Evolutionary conservation across 1,284 basidiomycete genomes (phyloP).

Genomic region (Mrakiaceae sp.): DNA sequence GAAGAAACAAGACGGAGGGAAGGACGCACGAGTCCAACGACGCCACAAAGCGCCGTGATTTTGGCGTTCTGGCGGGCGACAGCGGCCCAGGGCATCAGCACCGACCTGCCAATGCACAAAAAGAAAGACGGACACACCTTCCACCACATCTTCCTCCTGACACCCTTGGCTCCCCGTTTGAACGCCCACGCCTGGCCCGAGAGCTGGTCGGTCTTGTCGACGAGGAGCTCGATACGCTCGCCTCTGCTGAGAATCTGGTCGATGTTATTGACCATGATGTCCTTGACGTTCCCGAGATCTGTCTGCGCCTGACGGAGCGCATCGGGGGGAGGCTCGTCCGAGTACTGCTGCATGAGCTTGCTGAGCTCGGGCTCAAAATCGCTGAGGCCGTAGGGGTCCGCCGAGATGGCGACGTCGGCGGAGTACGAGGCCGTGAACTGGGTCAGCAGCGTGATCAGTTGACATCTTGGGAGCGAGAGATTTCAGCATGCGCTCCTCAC

Average conservation of each 20-base stretch:
- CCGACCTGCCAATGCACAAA: constrained; percentile 16
- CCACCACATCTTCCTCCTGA: constrained; percentile 96
- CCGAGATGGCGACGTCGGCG: constrained; percentile 34
- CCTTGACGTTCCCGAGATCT: constrained; percentile 86
- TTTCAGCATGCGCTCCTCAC: constrained; percentile 25
- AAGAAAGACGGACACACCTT: constrained; percentile 38
- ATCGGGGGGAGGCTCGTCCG: constrained; percentile 79
- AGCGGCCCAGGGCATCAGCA: constrained; percentile 7
- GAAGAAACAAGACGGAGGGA: constrained; percentile 42
- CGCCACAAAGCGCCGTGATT: constrained; percentile 55
- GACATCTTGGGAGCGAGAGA: background rate
- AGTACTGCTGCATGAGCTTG: constrained; percentile 72
- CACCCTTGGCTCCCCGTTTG: constrained; percentile 71
- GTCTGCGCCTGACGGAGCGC: constrained; percentile 79
- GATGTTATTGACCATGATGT: constrained; percentile 92
- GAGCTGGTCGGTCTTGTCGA: constrained; percentile 95
- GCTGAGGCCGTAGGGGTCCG: constrained; percentile 36
- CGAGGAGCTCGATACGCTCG: constrained; percentile 87
- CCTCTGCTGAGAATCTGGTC: constrained; percentile 88
- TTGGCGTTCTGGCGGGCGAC: constrained; percentile 30
- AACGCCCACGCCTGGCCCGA: constrained; percentile 94
- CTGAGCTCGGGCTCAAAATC: constrained; percentile 36
- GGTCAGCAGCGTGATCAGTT: background rate
- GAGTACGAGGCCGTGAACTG: constrained; percentile 23
- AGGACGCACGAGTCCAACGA: constrained; percentile 63